Base-by-base conservation (phyloP, 2,329 filamentous ascomycete species). In the Colletotrichum euphorbiae region DNA sequence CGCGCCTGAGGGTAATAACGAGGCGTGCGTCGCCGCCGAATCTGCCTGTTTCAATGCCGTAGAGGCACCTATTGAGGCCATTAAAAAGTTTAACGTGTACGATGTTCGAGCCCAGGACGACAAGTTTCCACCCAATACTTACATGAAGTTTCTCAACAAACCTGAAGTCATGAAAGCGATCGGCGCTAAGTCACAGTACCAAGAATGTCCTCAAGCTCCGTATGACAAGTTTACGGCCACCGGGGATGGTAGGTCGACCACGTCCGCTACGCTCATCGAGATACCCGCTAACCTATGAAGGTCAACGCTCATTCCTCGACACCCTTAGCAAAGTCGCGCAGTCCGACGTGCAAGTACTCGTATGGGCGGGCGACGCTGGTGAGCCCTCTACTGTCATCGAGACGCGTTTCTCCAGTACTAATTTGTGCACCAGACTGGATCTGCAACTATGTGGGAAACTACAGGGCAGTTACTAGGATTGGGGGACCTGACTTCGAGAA, bases 361-460 rank as follows among this genome's bases (percentile, higher is more conserved):
- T 87, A 48, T 88, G 84, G 84, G 84, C 85, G 0, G 86, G 86
- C 38, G 86, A 88, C 62, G 81, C 85, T 3, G 78, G 77, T 77
- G 65, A 71, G 73, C 2, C 11, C 3, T 50, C 19, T 6, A 2
- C 21, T 48, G 6, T 11, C 6, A 28, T 21, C 11, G 21, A 11
- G 11, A 1, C 3, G 3, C 21, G 3, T 15, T 8, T 24, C 17
- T 24, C 1, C 42, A 45, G 7, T 21, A 11, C 40, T 67, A 7
- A 67, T 12, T 4, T 6, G 15, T 6, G 2, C 13, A 4, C 2
- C 9, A 76, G 86, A 89, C 71, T 88, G 81, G 77, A 85, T 87
- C 60, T 88, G 85, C 72, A 89, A 88, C 75, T 88, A 85, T 83
- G 76, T 83, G 33, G 86, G 86, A n/a, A 81, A 79, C 36, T 77